These are phyloP conservation scores for Leishmania braziliensis DNA, from an alignment of 208 protist species.

Conservation along the genomic window DNA sequence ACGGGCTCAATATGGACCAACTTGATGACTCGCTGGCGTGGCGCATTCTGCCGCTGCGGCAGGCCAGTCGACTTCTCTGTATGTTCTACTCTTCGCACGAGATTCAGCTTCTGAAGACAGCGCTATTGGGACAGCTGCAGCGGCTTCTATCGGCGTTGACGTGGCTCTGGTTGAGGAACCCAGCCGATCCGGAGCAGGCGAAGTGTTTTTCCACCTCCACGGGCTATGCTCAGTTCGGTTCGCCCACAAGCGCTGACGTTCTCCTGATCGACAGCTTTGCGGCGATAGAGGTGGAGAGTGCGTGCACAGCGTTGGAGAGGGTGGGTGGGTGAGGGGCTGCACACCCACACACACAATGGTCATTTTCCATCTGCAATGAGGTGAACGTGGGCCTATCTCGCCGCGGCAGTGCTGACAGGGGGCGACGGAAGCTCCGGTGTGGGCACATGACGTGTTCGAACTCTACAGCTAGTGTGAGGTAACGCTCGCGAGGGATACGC, in stretches of 20 bases:
- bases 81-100: constrained; percentile 25
- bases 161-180: constrained; percentile 28
- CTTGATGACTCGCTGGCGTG: not conserved
- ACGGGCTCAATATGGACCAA: not conserved
- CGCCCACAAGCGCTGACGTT: not conserved
- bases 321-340: not conserved
- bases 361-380: constrained; percentile 10
- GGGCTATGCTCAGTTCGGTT: not conserved
- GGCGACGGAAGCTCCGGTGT: not conserved
- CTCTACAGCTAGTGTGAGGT: constrained; percentile 18
- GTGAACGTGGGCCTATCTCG: constrained; percentile 9
- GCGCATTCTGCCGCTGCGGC: constrained; percentile 16
- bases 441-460: constrained; percentile 1
- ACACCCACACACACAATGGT: constrained; percentile 7
- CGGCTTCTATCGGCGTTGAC: constrained; percentile 10
- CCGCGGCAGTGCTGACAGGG: constrained; percentile 14
- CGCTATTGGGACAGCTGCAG: constrained; percentile 14
- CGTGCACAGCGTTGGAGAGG: not conserved
- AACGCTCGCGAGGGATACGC: not conserved
- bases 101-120: constrained; percentile 34
- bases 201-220: constrained; percentile 20
- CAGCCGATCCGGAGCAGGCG: not conserved
- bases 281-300: not conserved
- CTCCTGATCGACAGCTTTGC: not conserved
- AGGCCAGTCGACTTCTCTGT: constrained; percentile 35